Evolutionary conservation across 345 rosid species (phyloP).

Genomic region (Geranium rotundifolium): DNA sequence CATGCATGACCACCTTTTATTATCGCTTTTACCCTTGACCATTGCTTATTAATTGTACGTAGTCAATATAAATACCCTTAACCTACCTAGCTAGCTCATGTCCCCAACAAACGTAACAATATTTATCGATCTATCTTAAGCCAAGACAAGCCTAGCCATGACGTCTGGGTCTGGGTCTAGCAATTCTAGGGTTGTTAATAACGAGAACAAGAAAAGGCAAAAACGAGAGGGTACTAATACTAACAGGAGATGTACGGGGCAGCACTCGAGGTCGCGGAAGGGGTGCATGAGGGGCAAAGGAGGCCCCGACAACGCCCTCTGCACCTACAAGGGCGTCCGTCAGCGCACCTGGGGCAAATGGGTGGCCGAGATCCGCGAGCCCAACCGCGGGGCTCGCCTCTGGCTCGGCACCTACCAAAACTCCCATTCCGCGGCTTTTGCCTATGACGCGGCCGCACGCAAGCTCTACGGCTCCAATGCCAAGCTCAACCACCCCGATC

Average conservation of each 20-base stretch:
- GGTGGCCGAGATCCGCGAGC: constrained; percentile 97
- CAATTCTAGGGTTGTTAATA: constrained; percentile 18
- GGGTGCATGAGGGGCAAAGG: constrained; percentile 99
- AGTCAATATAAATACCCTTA: no score
- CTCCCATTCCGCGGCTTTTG: constrained; percentile 75
- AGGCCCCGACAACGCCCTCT: constrained; percentile 80
- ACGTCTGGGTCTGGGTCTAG: no score
- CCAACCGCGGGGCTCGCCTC: constrained; percentile 93
- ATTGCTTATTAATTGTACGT: no score
- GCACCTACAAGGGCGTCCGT: constrained; percentile 91
- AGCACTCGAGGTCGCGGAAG: constrained; percentile 80
- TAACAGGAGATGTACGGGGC: no score
- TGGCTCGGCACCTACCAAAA: constrained; percentile 97
- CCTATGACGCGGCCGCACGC: constrained; percentile 82
- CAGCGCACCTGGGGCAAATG: constrained; percentile 99
- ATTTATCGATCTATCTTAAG: constrained; percentile 19
- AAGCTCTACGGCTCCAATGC: constrained; percentile 76
- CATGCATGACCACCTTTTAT: no score
- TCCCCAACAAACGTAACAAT: no score
- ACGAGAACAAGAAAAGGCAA: no score
- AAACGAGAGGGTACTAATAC: no score
- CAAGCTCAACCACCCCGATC: constrained; percentile 65
- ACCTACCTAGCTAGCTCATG: no score
- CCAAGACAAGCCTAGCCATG: constrained; percentile 11
- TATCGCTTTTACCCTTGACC: no score